Conservation (phyloP, 805 yeast species). For the Cyberlindnera galapagoensis region DNA sequence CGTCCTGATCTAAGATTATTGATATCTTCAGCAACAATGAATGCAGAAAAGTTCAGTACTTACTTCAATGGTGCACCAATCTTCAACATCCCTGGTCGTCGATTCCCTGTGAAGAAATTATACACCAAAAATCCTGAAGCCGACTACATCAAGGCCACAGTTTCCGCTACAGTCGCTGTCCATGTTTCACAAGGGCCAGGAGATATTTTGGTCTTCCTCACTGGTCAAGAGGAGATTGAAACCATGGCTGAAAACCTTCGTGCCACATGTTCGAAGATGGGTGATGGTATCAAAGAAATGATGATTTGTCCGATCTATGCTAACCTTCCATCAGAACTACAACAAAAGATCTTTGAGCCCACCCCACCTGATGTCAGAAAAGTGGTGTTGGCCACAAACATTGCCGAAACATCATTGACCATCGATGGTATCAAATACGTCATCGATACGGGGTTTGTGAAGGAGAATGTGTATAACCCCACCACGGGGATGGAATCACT, state of each 20-base stretch:
- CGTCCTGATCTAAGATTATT: conserved; percentile 69
- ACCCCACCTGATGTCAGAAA: conserved; percentile 77
- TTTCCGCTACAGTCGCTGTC: conserved; percentile 81
- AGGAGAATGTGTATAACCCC: conserved; percentile 86
- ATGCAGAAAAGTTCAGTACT: conserved; percentile 77
- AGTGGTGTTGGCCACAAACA: conserved; percentile 90
- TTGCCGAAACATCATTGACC: conserved; percentile 95
- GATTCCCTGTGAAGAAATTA: conserved; percentile 84
- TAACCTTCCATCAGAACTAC: conserved; percentile 80
- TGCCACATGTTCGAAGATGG: conserved; percentile 61
- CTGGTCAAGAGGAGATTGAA: conserved; percentile 97
- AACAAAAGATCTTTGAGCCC: conserved; percentile 75
- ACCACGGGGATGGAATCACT: conserved; percentile 83
- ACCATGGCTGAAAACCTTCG: conserved; percentile 61
- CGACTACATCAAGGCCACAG: conserved; percentile 83
- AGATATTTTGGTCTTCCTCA: conserved; percentile 83
- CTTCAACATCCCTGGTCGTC: conserved; percentile 83
- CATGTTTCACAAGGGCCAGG: conserved; percentile 70
- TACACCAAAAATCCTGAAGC: conserved; percentile 86
- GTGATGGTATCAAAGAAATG: conserved; percentile 45
- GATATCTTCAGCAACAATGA: conserved; percentile 92
- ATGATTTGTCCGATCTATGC: conserved; percentile 86
- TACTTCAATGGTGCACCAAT: conserved; percentile 84
- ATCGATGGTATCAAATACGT: conserved; percentile 95
- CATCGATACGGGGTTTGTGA: conserved; percentile 91